phyloP scores from a whole-genome alignment of 2,329 filamentous ascomycete genomes.

The Trichoderma guizhouense region DNA sequence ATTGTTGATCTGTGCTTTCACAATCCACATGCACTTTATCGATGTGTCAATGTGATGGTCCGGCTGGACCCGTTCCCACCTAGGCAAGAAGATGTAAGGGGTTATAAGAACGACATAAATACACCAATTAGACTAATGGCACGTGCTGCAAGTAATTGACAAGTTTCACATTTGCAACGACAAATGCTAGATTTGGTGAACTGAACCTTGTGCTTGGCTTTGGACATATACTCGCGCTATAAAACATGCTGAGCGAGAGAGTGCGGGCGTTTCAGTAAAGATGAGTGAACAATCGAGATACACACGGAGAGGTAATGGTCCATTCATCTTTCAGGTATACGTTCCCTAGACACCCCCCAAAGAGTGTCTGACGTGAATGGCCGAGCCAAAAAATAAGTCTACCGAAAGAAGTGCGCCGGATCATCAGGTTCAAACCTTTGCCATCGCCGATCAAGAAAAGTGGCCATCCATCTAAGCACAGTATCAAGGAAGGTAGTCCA shows the following conservation, averaged over 20 bases:
- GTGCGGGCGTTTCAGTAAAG: not conserved
- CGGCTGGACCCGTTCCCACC: not conserved
- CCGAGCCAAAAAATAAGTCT: not conserved
- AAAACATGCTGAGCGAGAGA: not conserved
- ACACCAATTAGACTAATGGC: not conserved
- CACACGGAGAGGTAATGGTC: not conserved
- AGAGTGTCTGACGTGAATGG: not conserved
- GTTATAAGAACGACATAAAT: not conserved
- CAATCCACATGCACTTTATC: not conserved
- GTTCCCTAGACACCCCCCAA: not conserved
- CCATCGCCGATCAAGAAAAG: not conserved
- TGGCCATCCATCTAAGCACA: not conserved
- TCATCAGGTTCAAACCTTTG: not conserved
- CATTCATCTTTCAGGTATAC: not conserved
- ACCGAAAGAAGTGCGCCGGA: not conserved
- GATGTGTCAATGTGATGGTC: not conserved
- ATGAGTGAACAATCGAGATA: not conserved
- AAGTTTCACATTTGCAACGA: not conserved
- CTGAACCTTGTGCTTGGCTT: not conserved
- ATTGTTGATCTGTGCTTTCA: not conserved
- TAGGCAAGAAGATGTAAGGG: not conserved
- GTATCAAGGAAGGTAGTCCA: not conserved
- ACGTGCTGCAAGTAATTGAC: not conserved
- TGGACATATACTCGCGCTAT: not conserved
- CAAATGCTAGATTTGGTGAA: not conserved